phyloP scores from a whole-genome alignment of 2,329 filamentous ascomycete species.

The Metarhizium brunneum region DNA sequence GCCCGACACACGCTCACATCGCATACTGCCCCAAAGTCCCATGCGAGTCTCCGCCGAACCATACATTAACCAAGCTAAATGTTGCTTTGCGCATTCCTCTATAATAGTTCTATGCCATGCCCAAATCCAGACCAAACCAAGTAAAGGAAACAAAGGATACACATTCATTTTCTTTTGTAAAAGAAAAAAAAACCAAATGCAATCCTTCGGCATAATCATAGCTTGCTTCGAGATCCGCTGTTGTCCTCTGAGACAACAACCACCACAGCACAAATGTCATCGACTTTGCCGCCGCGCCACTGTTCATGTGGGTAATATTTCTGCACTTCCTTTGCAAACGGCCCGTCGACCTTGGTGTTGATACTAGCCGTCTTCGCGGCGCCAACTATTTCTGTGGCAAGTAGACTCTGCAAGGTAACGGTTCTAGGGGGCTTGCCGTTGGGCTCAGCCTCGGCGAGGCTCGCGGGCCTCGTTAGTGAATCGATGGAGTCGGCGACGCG shows the following conservation, averaged over 20 bases:
- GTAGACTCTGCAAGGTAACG: slow-evolving; percentile 60
- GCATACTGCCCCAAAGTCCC: neutral
- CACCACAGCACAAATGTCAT: slow-evolving; percentile 87
- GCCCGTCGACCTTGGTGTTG: slow-evolving; percentile 74
- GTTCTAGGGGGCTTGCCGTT: slow-evolving; percentile 16
- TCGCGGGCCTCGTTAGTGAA: slow-evolving; percentile 23
- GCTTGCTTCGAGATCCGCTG: slow-evolving; percentile 20
- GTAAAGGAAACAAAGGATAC: slow-evolving; percentile 2
- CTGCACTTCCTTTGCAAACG: slow-evolving; percentile 91
- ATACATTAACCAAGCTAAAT: neutral
- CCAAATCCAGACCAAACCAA: slow-evolving; percentile 6
- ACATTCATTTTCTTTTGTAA: neutral
- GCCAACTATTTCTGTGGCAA: slow-evolving; percentile 70
- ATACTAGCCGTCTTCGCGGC: slow-evolving; percentile 80
- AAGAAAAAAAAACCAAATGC: neutral
- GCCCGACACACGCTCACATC: neutral
- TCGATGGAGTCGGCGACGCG: slow-evolving; percentile 53
- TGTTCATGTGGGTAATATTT: slow-evolving; percentile 77
- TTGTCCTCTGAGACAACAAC: slow-evolving; percentile 62
- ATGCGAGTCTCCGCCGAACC: neutral
- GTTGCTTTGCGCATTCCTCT: slow-evolving; percentile 8
- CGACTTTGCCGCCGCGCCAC: slow-evolving; percentile 87
- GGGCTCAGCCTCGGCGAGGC: slow-evolving; percentile 11
- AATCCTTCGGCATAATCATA: slow-evolving; percentile 13
- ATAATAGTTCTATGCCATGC: slow-evolving; percentile 5